Percentiles rank a stretch among this genome's conserved stretches.
Evolutionary conservation across 2,329 filamentous ascomycete genomes (phyloP).

Genomic region (Diaporthe humulicola): DNA sequence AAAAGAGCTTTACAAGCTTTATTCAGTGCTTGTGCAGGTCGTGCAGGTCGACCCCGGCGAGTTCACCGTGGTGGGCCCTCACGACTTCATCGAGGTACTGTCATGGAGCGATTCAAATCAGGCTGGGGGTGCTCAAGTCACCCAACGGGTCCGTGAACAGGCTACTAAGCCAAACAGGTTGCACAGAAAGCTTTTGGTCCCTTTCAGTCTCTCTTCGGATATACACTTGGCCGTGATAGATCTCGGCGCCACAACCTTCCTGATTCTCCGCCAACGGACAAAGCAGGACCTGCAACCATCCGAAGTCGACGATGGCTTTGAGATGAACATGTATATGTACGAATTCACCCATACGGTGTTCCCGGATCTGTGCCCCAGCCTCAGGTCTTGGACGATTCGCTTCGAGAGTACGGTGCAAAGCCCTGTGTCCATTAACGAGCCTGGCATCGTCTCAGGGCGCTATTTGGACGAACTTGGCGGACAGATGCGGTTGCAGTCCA

Average conservation of each 20-base stretch:
- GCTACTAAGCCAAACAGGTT: not conserved
- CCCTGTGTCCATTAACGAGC: not conserved
- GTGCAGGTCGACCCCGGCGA: not conserved
- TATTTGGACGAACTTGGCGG: not conserved
- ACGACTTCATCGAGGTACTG: constrained; percentile 21
- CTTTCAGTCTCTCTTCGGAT: not conserved
- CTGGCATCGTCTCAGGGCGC: not conserved
- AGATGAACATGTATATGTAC: not conserved
- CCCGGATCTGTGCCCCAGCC: not conserved
- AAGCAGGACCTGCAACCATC: too few species aligned
- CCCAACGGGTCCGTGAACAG: not conserved
- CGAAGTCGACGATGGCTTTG: not conserved
- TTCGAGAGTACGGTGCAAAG: not conserved
- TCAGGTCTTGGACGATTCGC: not conserved
- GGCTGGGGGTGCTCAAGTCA: not conserved
- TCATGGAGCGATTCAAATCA: constrained; percentile 7
- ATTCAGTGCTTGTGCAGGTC: not conserved
- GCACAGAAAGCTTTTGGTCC: not conserved
- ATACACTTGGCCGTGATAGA: not conserved
- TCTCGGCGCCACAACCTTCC: not conserved
- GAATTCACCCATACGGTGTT: not conserved
- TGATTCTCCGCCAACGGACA: not conserved
- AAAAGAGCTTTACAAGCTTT: constrained; percentile 17
- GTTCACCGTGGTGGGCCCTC: constrained; percentile 7
- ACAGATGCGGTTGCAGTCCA: not conserved